A percentile compares a stretch with the other conserved stretches of the same genome.
These are phyloP conservation scores for Fragaria vesca DNA, from an alignment of 306 rosid genomes.

Conservation along the genomic window DNA sequence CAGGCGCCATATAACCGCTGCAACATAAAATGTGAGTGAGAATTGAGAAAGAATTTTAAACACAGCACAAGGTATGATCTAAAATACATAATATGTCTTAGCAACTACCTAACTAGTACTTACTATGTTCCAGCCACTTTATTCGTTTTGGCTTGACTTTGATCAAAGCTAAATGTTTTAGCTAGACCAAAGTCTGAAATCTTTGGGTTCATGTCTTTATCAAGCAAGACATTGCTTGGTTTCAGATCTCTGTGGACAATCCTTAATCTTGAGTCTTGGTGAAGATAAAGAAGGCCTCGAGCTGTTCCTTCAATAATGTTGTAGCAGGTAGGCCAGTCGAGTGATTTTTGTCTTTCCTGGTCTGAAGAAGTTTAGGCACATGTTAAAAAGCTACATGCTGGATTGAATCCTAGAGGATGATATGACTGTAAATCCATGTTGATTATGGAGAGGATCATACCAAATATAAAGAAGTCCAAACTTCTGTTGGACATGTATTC, in stretches of 20 bases:
- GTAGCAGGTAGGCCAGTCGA: constrained; percentile 28
- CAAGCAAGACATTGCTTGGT: constrained; percentile 42
- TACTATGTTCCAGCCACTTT: constrained; percentile 53
- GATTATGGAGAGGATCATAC: constrained; percentile 14
- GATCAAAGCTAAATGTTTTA: constrained; percentile 35
- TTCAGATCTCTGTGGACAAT: constrained; percentile 43
- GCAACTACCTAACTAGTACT: background rate
- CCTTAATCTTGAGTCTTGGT: constrained; percentile 46
- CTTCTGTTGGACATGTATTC: constrained; percentile 46
- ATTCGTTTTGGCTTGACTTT: constrained; percentile 31
- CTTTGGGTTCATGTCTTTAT: constrained; percentile 34
- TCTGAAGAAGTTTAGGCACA: background rate
- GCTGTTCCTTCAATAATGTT: constrained; percentile 33
- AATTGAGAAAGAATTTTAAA: background rate
- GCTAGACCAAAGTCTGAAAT: constrained; percentile 52
- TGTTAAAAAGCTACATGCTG: background rate
- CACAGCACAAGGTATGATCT: background rate
- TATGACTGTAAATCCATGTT: background rate
- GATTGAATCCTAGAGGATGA: background rate
- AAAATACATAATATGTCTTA: background rate
- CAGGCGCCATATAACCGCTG: constrained; percentile 47
- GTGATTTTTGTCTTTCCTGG: background rate
- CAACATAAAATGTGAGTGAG: background rate
- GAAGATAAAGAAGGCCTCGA: constrained; percentile 41
- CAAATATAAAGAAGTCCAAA: constrained; percentile 44